Conservation (phyloP, 345 rosid species). For the Erodium maritimum region DNA sequence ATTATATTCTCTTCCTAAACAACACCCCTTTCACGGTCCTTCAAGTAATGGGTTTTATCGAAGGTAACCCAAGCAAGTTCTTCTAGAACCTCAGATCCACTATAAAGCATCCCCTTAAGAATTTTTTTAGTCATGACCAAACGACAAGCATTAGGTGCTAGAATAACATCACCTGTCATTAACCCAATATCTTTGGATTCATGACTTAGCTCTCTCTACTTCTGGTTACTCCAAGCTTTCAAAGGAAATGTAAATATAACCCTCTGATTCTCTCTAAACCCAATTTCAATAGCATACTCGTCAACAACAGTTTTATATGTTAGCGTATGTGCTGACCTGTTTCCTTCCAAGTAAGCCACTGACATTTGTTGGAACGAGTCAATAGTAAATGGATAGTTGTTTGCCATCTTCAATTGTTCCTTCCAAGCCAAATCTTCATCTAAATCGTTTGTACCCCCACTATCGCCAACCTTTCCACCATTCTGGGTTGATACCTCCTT, state of each 20-base stretch:
- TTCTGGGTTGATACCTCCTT: too few relatives aligned
- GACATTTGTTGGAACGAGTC: conserved; percentile 89
- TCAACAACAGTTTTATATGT: conserved; percentile 99
- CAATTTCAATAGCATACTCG: conserved; percentile 96
- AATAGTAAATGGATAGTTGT: conserved; percentile 57
- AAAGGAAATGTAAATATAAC: conserved; percentile 90
- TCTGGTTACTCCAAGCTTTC: conserved; percentile 97
- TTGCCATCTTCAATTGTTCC: conserved; percentile 76
- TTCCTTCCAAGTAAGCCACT: conserved; percentile 76
- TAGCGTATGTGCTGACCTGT: conserved; percentile 91
- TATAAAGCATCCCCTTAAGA: conserved; percentile 87
- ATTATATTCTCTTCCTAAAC: conserved; percentile 99
- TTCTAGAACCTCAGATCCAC: conserved; percentile 90
- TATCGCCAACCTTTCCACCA: too few relatives aligned
- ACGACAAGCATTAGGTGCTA: conserved; percentile 89
- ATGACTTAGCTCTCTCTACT: conserved; percentile 84
- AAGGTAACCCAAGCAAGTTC: conserved; percentile 98
- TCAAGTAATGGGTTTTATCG: conserved; percentile 97
- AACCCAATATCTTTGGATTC: conserved; percentile 91
- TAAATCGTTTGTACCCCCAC: too few relatives aligned
- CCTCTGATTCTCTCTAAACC: conserved; percentile 87
- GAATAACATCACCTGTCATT: conserved; percentile 98
- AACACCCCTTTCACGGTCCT: conserved; percentile 93
- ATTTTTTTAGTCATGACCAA: conserved; percentile 97
- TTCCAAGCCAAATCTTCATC: too few relatives aligned